These are phyloP conservation scores for Alternaria gansuensis DNA, from an alignment of 2,329 filamentous ascomycete species.

Conservation along the genomic window DNA sequence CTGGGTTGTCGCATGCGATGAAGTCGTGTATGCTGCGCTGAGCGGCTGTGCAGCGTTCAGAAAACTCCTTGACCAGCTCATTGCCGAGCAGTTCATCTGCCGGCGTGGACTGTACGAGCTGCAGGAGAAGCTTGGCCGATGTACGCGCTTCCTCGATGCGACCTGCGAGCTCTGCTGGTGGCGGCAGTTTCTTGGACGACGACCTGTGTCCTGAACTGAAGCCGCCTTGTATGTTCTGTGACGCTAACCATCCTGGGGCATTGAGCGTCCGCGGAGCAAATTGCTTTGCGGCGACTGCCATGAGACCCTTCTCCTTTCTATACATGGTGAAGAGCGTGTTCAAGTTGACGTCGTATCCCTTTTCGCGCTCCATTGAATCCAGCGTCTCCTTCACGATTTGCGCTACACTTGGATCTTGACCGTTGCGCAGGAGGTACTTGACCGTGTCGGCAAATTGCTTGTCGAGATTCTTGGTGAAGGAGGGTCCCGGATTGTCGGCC, in stretches of 20 bases:
- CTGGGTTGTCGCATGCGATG: constrained; percentile 79
- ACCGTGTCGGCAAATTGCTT: constrained; percentile 79
- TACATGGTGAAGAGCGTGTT: constrained; percentile 81
- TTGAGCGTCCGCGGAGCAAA: constrained; percentile 55
- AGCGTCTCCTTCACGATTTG: constrained; percentile 89
- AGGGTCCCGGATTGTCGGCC: constrained; percentile 86
- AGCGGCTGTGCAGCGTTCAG: constrained; percentile 82
- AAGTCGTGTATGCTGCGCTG: constrained; percentile 84
- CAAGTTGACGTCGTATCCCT: constrained; percentile 77
- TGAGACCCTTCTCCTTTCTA: constrained; percentile 75
- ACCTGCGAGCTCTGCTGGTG: constrained; percentile 78
- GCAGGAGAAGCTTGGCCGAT: constrained; percentile 88
- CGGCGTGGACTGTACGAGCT: constrained; percentile 87
- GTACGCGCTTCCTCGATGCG: constrained; percentile 90
- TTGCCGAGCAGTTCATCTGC: constrained; percentile 77
- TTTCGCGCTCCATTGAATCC: constrained; percentile 76
- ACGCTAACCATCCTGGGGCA: constrained; percentile 54
- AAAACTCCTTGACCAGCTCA: constrained; percentile 93
- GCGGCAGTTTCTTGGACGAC: constrained; percentile 59
- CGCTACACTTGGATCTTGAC: constrained; percentile 77
- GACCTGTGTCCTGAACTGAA: constrained; percentile 33
- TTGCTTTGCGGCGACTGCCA: constrained; percentile 52
- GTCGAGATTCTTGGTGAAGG: constrained; percentile 91
- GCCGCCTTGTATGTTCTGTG: constrained; percentile 33
- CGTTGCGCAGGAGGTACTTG: constrained; percentile 76